These are phyloP conservation scores for Gnaphalium uliginosum DNA, from an alignment of 129 eudicot species.

Conservation along the genomic window DNA sequence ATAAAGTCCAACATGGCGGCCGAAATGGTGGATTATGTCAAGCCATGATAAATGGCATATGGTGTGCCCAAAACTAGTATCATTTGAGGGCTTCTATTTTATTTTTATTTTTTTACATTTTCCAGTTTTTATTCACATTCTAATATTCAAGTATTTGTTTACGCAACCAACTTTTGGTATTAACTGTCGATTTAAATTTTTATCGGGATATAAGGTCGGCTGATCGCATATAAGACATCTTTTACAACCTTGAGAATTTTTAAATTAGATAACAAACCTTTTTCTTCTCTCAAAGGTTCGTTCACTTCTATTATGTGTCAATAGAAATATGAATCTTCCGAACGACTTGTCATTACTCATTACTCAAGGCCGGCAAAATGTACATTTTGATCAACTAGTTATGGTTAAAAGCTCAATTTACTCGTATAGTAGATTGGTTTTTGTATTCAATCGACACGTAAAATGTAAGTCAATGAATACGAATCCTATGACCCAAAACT, in stretches of 20 bases:
- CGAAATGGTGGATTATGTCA: background rate
- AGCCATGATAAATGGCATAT: background rate
- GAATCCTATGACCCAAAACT: background rate
- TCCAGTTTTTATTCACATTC: too few relatives aligned
- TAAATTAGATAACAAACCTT: too few relatives aligned
- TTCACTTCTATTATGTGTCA: background rate
- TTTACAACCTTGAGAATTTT: too few relatives aligned
- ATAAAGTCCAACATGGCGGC: background rate
- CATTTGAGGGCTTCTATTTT: background rate
- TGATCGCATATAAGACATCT: too few relatives aligned
- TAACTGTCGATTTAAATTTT: background rate
- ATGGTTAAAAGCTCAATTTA: background rate
- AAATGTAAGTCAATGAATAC: background rate
- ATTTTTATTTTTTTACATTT: too few relatives aligned
- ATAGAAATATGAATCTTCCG: background rate
- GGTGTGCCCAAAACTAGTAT: background rate
- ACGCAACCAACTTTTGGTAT: background rate
- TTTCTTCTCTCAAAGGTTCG: background rate
- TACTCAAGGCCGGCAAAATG: background rate
- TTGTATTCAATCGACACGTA: background rate
- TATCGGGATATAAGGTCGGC: too few relatives aligned
- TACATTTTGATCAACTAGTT: background rate
- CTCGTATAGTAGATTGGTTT: background rate
- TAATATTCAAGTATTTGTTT: background rate
- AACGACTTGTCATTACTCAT: background rate